Evolutionary conservation across 441 rosid species (phyloP), one percentile per base, ranked within the genome.

Genomic region (Jatropha podagrica): DNA sequence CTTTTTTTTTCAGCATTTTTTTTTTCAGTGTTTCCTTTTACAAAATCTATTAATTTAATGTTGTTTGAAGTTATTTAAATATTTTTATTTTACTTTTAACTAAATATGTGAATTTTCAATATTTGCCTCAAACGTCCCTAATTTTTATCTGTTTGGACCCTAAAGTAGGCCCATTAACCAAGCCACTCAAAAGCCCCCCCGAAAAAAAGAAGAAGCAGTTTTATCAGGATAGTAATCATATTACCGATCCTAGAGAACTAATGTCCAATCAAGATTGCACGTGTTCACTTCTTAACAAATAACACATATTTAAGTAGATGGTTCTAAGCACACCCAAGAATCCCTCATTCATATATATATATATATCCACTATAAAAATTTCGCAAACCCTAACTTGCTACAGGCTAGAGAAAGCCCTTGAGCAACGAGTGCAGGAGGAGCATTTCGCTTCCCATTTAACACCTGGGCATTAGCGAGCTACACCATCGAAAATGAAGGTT

Each of bases 401-500:
- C 11, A 3, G 65, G 51, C 2, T 26, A 64, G 48, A 8, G 46
- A 26, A 4, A 56, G 77, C 41, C 6, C 40, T 26, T 23, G 51
- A 62, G 72, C 68, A 42, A 3, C 10, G 14, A 62, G 66, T 54
- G 76, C 64, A 26, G 80, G 32, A 56, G 65, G 38, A 64, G 8
- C 48, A 17, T 18, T 27, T 54, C 44, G 15, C n/a, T 42, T 40
- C 52, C 32, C 20, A 8, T 20, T 2, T 56, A 26, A 11, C 52
- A 59, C 51, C 2, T 5, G 23, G 10, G 41, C 65, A 17, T 23
- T 27, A 42, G 55, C 44, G n/a, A 48, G 52, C 49, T 71, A 17
- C 71, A 59, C 52, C 68, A 26, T 58, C 63, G 15, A 69, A 68
- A 9, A 85, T 85, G 86, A 85, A 85, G 88, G 86, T 83, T 32